These are phyloP conservation scores for Coemansia asiatica DNA, from an alignment of 192 early-diverging fungal genomes.

Conservation along the genomic window DNA sequence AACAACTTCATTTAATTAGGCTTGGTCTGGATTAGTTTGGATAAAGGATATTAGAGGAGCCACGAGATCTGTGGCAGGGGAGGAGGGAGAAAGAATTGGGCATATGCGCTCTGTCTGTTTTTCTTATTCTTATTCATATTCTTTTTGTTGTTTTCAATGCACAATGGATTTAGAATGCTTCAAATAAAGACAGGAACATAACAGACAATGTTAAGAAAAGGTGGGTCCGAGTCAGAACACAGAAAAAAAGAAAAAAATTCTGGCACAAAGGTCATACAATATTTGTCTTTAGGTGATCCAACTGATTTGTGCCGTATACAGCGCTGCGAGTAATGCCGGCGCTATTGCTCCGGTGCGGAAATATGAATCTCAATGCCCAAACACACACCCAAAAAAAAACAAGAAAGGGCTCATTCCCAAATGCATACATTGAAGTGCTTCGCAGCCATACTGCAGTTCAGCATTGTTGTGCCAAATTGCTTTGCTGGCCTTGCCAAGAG, in stretches of 20 bases:
- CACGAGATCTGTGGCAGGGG: neutral
- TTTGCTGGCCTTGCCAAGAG: neutral
- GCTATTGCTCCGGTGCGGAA: neutral
- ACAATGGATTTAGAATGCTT: neutral
- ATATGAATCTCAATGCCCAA: neutral
- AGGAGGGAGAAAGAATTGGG: neutral
- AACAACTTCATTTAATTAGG: neutral
- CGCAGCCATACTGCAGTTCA: neutral
- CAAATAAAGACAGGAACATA: neutral
- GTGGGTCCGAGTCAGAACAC: neutral
- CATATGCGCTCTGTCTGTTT: neutral
- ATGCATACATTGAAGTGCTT: conserved; percentile 10
- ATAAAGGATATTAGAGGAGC: neutral
- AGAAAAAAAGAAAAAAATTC: neutral
- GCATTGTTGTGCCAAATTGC: neutral
- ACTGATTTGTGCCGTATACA: neutral
- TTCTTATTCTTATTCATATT: neutral
- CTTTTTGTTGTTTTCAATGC: neutral
- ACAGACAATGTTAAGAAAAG: neutral
- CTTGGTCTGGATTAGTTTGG: no score
- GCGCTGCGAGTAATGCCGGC: neutral
- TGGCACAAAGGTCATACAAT: neutral
- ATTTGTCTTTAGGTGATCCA: neutral
- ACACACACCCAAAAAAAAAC: neutral
- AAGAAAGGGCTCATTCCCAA: neutral